A percentile compares a stretch with the other conserved stretches of the same genome.
Evolutionary conservation across 192 early-diverging fungal genomes (phyloP).

Genomic region (Backusella westeae): DNA sequence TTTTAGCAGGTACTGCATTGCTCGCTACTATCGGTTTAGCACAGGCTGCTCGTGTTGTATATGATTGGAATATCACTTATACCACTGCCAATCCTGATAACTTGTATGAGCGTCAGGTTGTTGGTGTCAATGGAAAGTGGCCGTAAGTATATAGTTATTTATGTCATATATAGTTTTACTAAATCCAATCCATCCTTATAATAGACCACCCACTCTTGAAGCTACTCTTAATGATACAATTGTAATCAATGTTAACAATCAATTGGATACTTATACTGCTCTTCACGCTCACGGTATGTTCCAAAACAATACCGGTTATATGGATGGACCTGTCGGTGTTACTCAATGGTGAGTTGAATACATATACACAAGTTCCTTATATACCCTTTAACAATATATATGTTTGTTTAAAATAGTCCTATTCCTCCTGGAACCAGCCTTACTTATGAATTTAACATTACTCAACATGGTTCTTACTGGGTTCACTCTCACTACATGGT

Average conservation of each 20-base stretch:
- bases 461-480: slow-evolving; percentile 63
- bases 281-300: slow-evolving; percentile 58
- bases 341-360: slow-evolving; percentile 54
- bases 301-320: slow-evolving; percentile 47
- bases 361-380: background rate
- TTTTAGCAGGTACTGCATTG: background rate
- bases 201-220: slow-evolving; percentile 47
- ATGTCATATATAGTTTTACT: background rate
- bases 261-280: slow-evolving; percentile 34
- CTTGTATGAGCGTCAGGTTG: slow-evolving; percentile 57
- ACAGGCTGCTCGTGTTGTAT: slow-evolving; percentile 56
- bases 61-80: slow-evolving; percentile 72
- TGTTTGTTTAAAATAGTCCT: slow-evolving; percentile 33
- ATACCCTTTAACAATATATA: background rate
- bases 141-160: slow-evolving; percentile 46
- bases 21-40: slow-evolving; percentile 24
- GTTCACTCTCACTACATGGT: slow-evolving; percentile 49
- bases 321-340: slow-evolving; percentile 44
- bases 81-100: slow-evolving; percentile 68
- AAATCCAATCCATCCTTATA: background rate
- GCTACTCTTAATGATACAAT: slow-evolving; percentile 46
- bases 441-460: slow-evolving; percentile 67
- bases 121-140: slow-evolving; percentile 65
- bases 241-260: slow-evolving; percentile 46
- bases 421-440: slow-evolving; percentile 73